Base-by-base conservation (phyloP, 139 green algal genomes). In the Zygnema cylindricum region DNA sequence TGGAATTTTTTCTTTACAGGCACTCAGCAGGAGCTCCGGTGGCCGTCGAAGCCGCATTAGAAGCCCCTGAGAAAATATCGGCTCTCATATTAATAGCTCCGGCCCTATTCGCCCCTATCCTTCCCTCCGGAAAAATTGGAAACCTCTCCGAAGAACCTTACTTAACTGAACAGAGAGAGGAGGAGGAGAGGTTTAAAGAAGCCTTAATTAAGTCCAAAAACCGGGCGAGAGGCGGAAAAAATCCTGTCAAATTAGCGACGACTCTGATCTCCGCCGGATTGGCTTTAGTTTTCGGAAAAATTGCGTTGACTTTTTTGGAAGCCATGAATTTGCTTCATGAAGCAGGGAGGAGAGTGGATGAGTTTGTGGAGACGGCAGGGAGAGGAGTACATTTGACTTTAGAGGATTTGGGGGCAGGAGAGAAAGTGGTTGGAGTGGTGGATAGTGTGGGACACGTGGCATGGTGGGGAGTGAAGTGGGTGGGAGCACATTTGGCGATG, bases 61-160 rank as follows among this genome's bases (percentile, higher is more conserved):
- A 55, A 22, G 69, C 7, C 63, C 82, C 82, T 30, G 82, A 87
- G 32, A 38, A 69, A 7, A 16, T 88, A 69, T 69, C 82, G 21
- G 82, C 82, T 23, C 69, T 88, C 69, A 43, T 88, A 32, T 73
- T 88, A 22, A 73, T 88, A 22, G 82, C 82, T 7, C 82, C 82
- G 22, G 82, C 82, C 63, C n/a, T 88, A 11, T 21, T 21, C 54
- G 63, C 73, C 22, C 73, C 73, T 21, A 23, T 81, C 21, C 73
- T 73, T 30, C 57, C 57, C 57, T 30, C 30, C 57, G 57, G 30
- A 25, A 73, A 73, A 73, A 25, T 73, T 73, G 30, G 30, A 30
- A 35, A 25, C 30, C 25, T 30, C 30, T 25, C 57, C 57, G 30
- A 30, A 30, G 57, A 73, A 30, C 57, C 57, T 30, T 73, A 73